Base-by-base conservation (phyloP, 139 green algal genomes). In the Chlorella sp. region DNA sequence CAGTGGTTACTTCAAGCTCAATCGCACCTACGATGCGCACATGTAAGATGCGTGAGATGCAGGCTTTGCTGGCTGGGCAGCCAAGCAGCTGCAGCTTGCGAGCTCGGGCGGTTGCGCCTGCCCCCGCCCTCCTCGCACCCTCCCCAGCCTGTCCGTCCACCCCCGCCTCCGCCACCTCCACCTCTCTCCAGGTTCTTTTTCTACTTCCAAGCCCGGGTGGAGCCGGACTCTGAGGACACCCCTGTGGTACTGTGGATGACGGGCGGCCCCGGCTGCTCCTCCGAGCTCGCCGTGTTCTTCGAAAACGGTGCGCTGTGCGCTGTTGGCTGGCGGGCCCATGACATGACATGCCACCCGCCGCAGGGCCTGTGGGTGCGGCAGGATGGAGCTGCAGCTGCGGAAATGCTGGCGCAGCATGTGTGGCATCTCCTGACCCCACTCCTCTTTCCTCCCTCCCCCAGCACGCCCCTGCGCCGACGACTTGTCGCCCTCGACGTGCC, bases 211-310 rank as follows among this genome's bases (percentile, higher is more conserved):
- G 89, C 88, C 30, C 79, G 94, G 22, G 73, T 73, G 19, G 80
- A 65, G 9, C 81, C 51, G 2, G 51, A 60, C 2, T 60, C 84
- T 20, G 79, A 86, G n/a, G 83, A 87, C 34, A 83, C 77, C 2
- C 93, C 93, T 38, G 72, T 97, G 43, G 89, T 96, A 22, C 79
- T 96, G 90, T 84, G 79, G 91, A 89, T 90, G 82, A 92, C 93
- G 88, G 96, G 97, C 73, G 97, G 97, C 0, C 97, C 97, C 28
- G 97, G 97, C 24, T 99, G 97, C 92, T 93, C 82, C 67, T 96
- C 89, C 20, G 95, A 99, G 89, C 90, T 99, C 8, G 97, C 96
- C 0, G 90, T 98, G 5, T 94, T 98, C 46, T 96, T 84, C 20
- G 88, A 91, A n/a, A 91, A 91, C 70, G 88, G 87, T 44, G 36